Percentiles rank a stretch among this genome's conserved stretches.
Evolutionary conservation across 768 basidiomycete species (phyloP).

Genomic region (Tricholoma furcatifolium): DNA sequence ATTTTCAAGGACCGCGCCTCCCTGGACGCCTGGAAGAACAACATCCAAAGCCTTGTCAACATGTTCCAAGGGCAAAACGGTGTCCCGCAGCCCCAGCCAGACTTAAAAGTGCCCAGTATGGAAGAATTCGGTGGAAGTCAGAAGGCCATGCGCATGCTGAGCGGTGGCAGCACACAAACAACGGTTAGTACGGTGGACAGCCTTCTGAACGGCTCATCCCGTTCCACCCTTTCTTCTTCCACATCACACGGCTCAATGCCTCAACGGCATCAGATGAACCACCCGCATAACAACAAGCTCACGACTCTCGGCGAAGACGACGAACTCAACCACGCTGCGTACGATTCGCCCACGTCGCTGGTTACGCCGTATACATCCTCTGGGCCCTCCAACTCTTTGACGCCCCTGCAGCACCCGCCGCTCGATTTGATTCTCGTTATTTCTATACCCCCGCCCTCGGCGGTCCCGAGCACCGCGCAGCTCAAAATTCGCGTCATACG

Average conservation of each 20-base stretch:
- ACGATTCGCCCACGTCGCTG: conserved; percentile 55
- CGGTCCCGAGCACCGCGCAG: conserved; percentile 74
- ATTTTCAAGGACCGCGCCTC: conserved; percentile 91
- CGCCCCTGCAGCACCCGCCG: conserved; percentile 81
- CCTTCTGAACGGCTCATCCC: conserved; percentile 61
- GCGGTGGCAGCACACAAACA: conserved; percentile 63
- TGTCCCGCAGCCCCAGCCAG: conserved; percentile 31
- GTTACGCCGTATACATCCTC: conserved; percentile 72
- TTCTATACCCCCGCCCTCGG: conserved; percentile 74
- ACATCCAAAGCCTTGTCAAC: conserved; percentile 76
- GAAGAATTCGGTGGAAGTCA: conserved; percentile 80
- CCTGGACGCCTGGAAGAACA: conserved; percentile 85
- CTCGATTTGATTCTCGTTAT: conserved; percentile 92
- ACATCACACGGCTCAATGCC: conserved; percentile 65
- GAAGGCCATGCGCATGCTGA: conserved; percentile 78
- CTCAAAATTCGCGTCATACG: conserved; percentile 90
- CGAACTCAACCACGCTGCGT: conserved; percentile 47
- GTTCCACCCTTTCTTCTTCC: conserved; percentile 72
- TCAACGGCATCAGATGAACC: conserved; percentile 32
- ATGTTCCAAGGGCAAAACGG: conserved; percentile 61
- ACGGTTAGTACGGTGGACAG: conserved; percentile 67
- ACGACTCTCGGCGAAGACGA: conserved; percentile 73
- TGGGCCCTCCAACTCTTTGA: conserved; percentile 77
- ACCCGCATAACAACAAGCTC: conserved; percentile 47
- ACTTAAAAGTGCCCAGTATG: conserved; percentile 47